phyloP scores from a whole-genome alignment of 108 stramenopile species.

The Fistulifera solaris region DNA sequence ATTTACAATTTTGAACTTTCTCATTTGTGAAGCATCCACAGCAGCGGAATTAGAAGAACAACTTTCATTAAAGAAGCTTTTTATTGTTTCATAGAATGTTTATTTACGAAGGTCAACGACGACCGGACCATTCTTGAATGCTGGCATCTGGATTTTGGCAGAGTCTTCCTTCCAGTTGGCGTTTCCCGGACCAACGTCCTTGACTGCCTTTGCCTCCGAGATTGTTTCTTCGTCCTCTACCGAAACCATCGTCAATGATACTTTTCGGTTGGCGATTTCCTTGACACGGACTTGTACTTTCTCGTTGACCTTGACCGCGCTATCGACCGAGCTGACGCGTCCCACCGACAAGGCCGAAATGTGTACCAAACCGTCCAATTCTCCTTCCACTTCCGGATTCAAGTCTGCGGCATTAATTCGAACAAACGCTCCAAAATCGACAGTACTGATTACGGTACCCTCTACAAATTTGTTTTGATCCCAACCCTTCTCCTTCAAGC shows the following conservation, averaged over 20 bases:
- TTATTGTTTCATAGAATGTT: background rate
- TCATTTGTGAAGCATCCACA: no score
- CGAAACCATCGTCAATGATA: slow-evolving; percentile 74
- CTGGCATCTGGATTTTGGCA: slow-evolving; percentile 38
- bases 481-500: slow-evolving; percentile 67
- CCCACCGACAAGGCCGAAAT: slow-evolving; percentile 68
- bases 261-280: slow-evolving; percentile 51
- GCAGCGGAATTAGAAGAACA: no score
- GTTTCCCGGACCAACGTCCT: slow-evolving; percentile 1
- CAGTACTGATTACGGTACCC: slow-evolving; percentile 80
- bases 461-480: slow-evolving; percentile 69
- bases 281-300: slow-evolving; percentile 78
- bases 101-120: slow-evolving; percentile 47
- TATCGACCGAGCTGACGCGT: slow-evolving; percentile 43
- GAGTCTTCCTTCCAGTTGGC: slow-evolving; percentile 67
- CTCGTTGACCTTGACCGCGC: slow-evolving; percentile 56
- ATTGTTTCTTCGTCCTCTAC: slow-evolving; percentile 37
- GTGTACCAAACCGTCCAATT: slow-evolving; percentile 82
- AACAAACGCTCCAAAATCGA: slow-evolving; percentile 91
- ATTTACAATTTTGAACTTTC: no score
- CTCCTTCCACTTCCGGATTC: slow-evolving; percentile 58
- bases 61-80: background rate
- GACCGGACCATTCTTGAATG: slow-evolving; percentile 59
- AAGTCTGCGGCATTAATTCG: slow-evolving; percentile 68
- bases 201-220: slow-evolving; percentile 36